These are phyloP conservation scores for Choiromyces venosus DNA, from an alignment of 495 filamentous ascomycete genomes.

Conservation along the genomic window DNA sequence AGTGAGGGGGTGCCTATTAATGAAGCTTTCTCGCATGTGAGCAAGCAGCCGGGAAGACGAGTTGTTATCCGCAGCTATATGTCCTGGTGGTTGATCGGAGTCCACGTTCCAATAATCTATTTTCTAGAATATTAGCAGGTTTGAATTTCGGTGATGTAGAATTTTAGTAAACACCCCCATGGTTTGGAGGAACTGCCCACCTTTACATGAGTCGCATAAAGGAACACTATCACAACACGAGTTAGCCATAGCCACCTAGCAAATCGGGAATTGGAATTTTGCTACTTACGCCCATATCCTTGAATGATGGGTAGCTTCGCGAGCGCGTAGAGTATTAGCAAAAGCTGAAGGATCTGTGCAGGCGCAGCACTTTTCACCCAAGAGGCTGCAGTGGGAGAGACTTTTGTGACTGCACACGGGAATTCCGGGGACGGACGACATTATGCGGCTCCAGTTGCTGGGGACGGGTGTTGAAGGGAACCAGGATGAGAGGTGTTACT, in stretches of 20 bases:
- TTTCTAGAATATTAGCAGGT: constrained; percentile 1
- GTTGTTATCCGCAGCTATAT: background rate
- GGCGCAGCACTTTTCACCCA: background rate
- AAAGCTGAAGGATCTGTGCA: background rate
- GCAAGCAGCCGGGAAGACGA: background rate
- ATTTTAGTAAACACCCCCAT: background rate
- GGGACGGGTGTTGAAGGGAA: background rate
- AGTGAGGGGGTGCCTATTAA: background rate
- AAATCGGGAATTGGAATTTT: background rate
- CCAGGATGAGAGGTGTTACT: background rate
- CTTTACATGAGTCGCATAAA: background rate
- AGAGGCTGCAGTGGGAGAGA: background rate
- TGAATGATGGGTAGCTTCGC: background rate
- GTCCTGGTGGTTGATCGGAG: background rate
- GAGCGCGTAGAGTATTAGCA: background rate
- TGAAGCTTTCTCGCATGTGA: background rate
- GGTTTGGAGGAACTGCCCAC: background rate
- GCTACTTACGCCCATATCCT: background rate
- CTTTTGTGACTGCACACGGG: background rate
- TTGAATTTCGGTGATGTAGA: background rate
- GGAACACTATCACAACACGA: background rate
- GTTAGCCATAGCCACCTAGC: background rate
- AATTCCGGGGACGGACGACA: background rate
- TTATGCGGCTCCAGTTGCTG: background rate
- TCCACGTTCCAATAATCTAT: background rate